Evolutionary conservation across 2,329 filamentous ascomycete genomes (phyloP), one percentile per base, ranked within the genome.

Genomic region (Colletotrichum sp.): DNA sequence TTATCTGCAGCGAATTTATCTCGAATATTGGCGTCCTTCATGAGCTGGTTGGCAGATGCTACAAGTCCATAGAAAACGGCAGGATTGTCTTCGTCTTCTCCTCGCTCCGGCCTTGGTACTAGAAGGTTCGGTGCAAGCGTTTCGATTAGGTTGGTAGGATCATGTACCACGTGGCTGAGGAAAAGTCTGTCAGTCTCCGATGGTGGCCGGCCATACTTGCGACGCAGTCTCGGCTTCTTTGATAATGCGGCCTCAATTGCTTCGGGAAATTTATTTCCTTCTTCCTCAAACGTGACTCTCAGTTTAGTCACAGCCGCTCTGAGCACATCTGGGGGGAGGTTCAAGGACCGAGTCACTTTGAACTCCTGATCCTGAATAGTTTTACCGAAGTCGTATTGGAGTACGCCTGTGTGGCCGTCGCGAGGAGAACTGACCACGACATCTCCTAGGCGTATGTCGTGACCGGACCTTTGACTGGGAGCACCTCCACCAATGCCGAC

Each of bases 41-140:
- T 83, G 0, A 87, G 82, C 2, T 80, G 77, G 44, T 86, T 83
- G 0, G 81, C 82, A 0, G 85, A 86, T 0, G 82, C 82, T 13
- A 83, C 79, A 2, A 79, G 28, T 3, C 80, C 79, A n/a, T 78
- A 79, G 57, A 81, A 79, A 8, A 80, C 66, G 5, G 77, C 66
- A 0, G 71, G 71, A 15, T 57, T 34, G 1, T 68, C 44, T 6
- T 68, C 28, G 0, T 68, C 28, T 11, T 27, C 64, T 11, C 16
- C 15, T 2, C 64, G 64, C 4, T 34, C 16, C 7, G 27, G 27
- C 15, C 65, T 19, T 2, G 16, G 4, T 2, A 55, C 44, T 3
- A 34, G 13, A 12, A 55, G 12, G 3, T 67, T 12, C 11, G 28
- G 19, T 13, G 8, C n/a, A 19, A 27, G 8, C 32, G 32, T 34